phyloP scores from a whole-genome alignment of 208 protist species.

The Leishmania braziliensis region DNA sequence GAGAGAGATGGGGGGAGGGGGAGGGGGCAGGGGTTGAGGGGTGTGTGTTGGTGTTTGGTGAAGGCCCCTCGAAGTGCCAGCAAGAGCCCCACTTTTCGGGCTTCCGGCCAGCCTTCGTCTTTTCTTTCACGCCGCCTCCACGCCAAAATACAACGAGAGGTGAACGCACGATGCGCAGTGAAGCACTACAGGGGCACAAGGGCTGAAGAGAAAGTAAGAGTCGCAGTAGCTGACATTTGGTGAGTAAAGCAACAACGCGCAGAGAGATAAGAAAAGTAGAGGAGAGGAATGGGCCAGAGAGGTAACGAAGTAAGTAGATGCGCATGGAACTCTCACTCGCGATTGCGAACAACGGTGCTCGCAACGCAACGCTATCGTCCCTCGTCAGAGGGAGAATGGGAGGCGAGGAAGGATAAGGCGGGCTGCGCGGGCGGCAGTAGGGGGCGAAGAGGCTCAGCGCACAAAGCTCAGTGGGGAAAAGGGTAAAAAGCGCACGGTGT shows the following conservation, averaged over 20 bases:
- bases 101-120: background rate
- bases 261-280: background rate
- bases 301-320: background rate
- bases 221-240: background rate
- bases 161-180: background rate
- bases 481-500: background rate
- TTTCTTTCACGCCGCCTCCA: background rate
- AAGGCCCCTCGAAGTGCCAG: background rate
- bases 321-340: background rate
- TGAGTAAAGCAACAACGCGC: background rate
- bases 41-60: background rate
- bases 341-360: background rate
- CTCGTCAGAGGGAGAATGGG: background rate
- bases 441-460: background rate
- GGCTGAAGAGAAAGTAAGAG: background rate
- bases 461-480: background rate
- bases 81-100: background rate
- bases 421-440: background rate
- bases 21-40: too few relatives aligned
- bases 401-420: background rate
- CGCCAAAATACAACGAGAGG: background rate
- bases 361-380: background rate
- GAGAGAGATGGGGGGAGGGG: background rate
- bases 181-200: background rate
- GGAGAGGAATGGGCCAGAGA: background rate